Evolutionary conservation across 202 grass and related monocot genomes (phyloP), one percentile per base, ranked within the genome.

Genomic region (Hordeum pubiflorum): DNA sequence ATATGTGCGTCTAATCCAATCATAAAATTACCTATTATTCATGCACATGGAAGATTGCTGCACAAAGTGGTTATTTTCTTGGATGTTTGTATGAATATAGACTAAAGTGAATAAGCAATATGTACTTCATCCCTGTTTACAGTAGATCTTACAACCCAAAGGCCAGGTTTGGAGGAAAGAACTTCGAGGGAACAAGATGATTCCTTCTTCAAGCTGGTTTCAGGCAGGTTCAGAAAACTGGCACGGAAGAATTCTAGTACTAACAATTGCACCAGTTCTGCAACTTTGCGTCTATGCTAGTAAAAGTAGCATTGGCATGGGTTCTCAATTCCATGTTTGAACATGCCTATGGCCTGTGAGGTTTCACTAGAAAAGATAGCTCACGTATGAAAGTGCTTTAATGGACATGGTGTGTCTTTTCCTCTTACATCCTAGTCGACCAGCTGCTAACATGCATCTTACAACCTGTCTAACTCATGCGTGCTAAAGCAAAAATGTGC

Each of bases 351-450:
- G 18, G 2, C 3, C 48, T 36, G n/a, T 29, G 23, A 66, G 5
- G 50, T 80, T 74, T 74, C 18, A 66, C 26, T 46, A 62, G 12
- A 72, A 52, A 71, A 60, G 41, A 61, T 55, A 72, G 33, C 43
- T 70, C 72, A 31, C 40, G 41, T 10, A 75, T 17, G 8, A 72
- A 65, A 81, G 33, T 70, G 34, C 23, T 81, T 80, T 38, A n/a
- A 82, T 48, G 39, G 29, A n/a, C 40, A 63, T 5, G 6, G 20
- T 37, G 57, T 21, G 73, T 62, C 27, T 52, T 37, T 50, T 36
- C 69, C 39, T 63, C 27, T 82, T 73, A 63, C 26, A 57, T 73
- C 57, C 69, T 50, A 52, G 8, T 63, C 26, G n/a, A 61, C 20
- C 29, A 37, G 58, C 80, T 22, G 5, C 68, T 50, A 82, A 74